These are phyloP conservation scores for Naganishia liquefaciens DNA, from an alignment of 1,284 basidiomycete genomes.

Conservation along the genomic window DNA sequence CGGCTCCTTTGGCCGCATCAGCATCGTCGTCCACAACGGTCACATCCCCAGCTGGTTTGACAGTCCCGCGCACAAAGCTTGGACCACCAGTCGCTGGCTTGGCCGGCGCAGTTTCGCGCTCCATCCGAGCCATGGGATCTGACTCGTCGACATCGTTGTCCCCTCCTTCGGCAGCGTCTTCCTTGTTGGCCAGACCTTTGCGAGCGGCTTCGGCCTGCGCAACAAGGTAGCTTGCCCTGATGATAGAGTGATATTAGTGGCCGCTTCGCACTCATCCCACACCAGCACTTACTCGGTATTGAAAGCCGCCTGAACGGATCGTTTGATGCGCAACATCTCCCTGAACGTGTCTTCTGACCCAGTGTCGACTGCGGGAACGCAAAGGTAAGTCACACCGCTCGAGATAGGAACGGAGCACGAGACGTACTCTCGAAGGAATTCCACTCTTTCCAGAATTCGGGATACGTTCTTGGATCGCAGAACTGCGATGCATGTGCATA, in stretches of 20 bases:
- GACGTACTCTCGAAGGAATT: conserved; percentile 80
- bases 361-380: conserved; percentile 65
- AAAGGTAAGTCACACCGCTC: background rate
- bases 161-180: conserved; percentile 43
- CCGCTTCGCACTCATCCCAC: background rate
- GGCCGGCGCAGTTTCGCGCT: conserved; percentile 64
- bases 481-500: conserved; percentile 98
- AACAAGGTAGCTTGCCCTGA: conserved; percentile 67
- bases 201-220: conserved; percentile 76
- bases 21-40: conserved; percentile 38
- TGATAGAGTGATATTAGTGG: conserved; percentile 40
- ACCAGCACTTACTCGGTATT: conserved; percentile 77
- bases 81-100: conserved; percentile 59
- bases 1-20: conserved; percentile 37
- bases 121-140: conserved; percentile 61
- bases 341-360: conserved; percentile 98
- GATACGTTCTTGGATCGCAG: conserved; percentile 88
- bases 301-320: conserved; percentile 96
- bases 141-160: conserved; percentile 54
- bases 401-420: background rate
- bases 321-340: conserved; percentile 97
- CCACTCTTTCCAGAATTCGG: conserved; percentile 96
- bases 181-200: conserved; percentile 54
- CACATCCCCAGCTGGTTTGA: conserved; percentile 41
- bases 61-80: conserved; percentile 66